Base-by-base conservation (phyloP, 2,329 filamentous ascomycete species). In the Diaporthe capsici region DNA sequence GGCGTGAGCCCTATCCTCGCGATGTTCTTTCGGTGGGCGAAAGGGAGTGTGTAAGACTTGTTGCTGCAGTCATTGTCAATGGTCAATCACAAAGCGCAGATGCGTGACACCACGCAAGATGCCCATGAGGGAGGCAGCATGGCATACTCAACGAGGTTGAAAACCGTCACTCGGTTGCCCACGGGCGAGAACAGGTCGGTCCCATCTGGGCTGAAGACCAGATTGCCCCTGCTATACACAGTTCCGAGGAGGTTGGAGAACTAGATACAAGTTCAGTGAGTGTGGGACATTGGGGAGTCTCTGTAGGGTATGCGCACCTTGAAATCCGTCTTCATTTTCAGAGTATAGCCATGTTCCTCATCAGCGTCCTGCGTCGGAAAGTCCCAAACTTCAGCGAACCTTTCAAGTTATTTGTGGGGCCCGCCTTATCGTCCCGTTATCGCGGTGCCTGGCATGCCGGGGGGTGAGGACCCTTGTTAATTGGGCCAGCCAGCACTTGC, bases 211-310 rank as follows among this genome's bases (percentile, higher is more conserved):
- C 95, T 97, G 88, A 97, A 99, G 83, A 98, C 90, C 82, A 99
- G 91, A 84, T 98, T 99, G 86, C 97, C 97, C 91, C 96, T 95
- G 88, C 95, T 95, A 89, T 98, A 99, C 83, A 99, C 97, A 80
- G 97, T 99, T 83, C 97, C 97, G 82, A 99, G 91, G 84, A 99
- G 91, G 86, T 98, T 99, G 84, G 96, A 98, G 87, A 99, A 99
- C 96, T 98, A 82, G 2, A 57, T 25, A 8, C 5, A 28, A 37
- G 3, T 20, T 73, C 51, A 73, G 71, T 51, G 34, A n/a, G 58
- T 20, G 55, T 8, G 39, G 10, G 3, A 17, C 7, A 60, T 22
- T 49, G 73, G 17, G 78, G 37, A 13, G 28, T 28, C 22, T 7
- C 4, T 13, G 17, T 39, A 37, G 28, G 39, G 2, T 5, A 39